Evolutionary conservation across 768 basidiomycete species (phyloP), one percentile per base, ranked within the genome.

Genomic region (Lentinula detonsa): DNA sequence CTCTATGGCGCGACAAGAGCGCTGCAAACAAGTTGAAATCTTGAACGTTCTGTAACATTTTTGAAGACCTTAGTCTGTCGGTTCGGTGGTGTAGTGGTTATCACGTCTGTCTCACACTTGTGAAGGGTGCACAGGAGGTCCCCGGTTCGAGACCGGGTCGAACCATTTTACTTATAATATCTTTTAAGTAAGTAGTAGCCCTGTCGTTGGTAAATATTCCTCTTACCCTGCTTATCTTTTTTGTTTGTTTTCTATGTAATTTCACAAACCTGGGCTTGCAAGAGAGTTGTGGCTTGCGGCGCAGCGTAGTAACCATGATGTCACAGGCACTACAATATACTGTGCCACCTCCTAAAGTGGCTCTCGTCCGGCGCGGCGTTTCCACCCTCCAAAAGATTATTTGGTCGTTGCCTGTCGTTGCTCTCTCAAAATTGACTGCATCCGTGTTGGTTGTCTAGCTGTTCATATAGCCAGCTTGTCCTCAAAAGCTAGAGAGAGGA

Each of bases 71-170:
- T 3, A n/a, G n/a, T n/a, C n/a, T 3, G 3, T 28, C 28, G 50
- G 33, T 35, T 52, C 50, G 50, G 50, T 51, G 50, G 50, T 51
- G 48, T 50, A 50, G 48, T 50, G 48, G 48, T 33, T 35, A 51
- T 51, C 31, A 35, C 34, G 28, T 51, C 31, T 35, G 50, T 33
- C 28, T 51, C 34, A 51, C 34, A 33, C 8, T 0, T 0, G 11
- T 46, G 45, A 21, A 3, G 1, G 31, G 13, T 16, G 21, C 50
- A 51, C 50, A 51, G 50, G 50, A 51, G 50, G 50, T 51, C 50
- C 50, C 50, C 50, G 50, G 50, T 51, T 51, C 50, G 50, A 51
- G 31, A 51, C 50, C 50, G 50, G 50, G 50, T 34, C 50, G 50
- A 51, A 33, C 31, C 50, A 51, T 4, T 13, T 34, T 31, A 21